These are phyloP conservation scores for Darksidea phi DNA, from an alignment of 495 filamentous ascomycete species.

Conservation along the genomic window DNA sequence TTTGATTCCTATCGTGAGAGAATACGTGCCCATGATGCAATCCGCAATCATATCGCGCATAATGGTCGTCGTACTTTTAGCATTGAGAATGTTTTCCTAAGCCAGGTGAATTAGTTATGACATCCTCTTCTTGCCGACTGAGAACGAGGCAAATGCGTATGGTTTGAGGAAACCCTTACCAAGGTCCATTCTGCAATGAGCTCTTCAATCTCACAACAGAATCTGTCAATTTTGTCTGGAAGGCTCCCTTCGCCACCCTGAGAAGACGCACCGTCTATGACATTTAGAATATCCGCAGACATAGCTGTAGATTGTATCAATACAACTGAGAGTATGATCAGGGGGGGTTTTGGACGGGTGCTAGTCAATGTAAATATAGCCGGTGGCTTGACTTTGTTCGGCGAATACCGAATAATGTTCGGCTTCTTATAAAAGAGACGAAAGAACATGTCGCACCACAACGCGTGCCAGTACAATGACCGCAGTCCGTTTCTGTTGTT, in stretches of 20 bases:
- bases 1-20: conserved; percentile 14
- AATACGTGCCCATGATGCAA: conserved; percentile 12
- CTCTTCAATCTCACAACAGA: conserved; percentile 1
- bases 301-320: conserved; percentile 3
- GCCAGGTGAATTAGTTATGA: too few relatives aligned
- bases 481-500: not conserved
- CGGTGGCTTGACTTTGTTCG: conserved; percentile 1
- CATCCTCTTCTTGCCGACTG: too few relatives aligned
- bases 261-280: not conserved
- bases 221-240: conserved; percentile 2
- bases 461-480: conserved; percentile 8
- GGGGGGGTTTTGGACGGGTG: not conserved
- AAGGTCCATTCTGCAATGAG: conserved; percentile 11
- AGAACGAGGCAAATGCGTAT: too few relatives aligned
- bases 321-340: not conserved
- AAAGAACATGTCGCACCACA: conserved; percentile 19
- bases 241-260: not conserved
- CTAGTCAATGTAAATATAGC: not conserved
- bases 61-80: too few relatives aligned
- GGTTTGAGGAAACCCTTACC: not conserved
- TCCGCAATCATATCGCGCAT: not conserved
- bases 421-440: conserved; percentile 17
- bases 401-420: not conserved
- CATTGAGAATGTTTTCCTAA: too few relatives aligned
- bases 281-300: conserved; percentile 12